Conservation (phyloP, 129 eudicot species). For the sunflower (Helianthus annuus) region HanXRQr2.0-SUNRISE NC_035442.2:899041-899540, state of each 20-base stretch:
- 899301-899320: too few relatives aligned
- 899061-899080: background rate
- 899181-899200: background rate
- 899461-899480: background rate
- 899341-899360: background rate
- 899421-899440: background rate
- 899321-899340: background rate
- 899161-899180: background rate
- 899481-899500: background rate
- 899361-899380: background rate
- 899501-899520: background rate
- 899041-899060: background rate
- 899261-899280: too few relatives aligned
- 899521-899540: conserved; percentile 66
- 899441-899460: too few relatives aligned
- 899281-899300: too few relatives aligned
- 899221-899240: background rate
- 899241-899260: background rate
- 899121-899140: background rate
- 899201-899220: background rate
- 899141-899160: background rate
- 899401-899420: background rate
- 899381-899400: background rate
- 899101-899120: background rate
- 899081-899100: background rate